Conservation (phyloP, 768 basidiomycete species). For the Termitomyces sp. region DNA sequence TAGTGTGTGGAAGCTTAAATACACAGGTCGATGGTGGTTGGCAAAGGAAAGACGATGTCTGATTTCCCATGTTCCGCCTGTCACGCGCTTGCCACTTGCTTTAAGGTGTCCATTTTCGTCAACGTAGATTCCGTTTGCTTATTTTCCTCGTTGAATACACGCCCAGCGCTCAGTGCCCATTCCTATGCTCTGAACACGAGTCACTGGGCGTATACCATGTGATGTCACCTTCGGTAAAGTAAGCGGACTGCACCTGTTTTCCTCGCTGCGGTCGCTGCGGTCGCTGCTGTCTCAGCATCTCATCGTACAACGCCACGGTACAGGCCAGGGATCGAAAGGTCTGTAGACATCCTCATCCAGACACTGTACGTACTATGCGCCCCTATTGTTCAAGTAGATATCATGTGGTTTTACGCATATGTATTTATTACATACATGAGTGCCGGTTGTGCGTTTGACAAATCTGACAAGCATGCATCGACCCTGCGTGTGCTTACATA, state of each 20-base stretch:
- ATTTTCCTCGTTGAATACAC: background rate
- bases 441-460: background rate
- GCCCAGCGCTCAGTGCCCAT: background rate
- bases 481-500: background rate
- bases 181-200: background rate
- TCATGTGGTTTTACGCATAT: background rate
- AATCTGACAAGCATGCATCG: background rate
- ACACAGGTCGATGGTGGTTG: constrained; percentile 16
- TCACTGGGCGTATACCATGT: background rate
- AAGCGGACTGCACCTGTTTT: background rate
- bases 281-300: background rate
- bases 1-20: constrained; percentile 16
- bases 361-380: no score
- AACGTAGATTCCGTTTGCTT: background rate
- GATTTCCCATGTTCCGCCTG: constrained; percentile 14
- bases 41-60: constrained; percentile 9
- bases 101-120: constrained; percentile 4
- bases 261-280: background rate
- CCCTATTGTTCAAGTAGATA: background rate
- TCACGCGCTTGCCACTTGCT: constrained; percentile 8
- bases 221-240: background rate
- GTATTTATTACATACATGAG: background rate
- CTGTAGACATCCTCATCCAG: background rate
- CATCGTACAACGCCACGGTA: no score
- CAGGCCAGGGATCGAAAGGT: no score